These are phyloP conservation scores for Bifiguratus adelaidae DNA, from an alignment of 192 early-diverging fungal genomes.

Conservation along the genomic window DNA sequence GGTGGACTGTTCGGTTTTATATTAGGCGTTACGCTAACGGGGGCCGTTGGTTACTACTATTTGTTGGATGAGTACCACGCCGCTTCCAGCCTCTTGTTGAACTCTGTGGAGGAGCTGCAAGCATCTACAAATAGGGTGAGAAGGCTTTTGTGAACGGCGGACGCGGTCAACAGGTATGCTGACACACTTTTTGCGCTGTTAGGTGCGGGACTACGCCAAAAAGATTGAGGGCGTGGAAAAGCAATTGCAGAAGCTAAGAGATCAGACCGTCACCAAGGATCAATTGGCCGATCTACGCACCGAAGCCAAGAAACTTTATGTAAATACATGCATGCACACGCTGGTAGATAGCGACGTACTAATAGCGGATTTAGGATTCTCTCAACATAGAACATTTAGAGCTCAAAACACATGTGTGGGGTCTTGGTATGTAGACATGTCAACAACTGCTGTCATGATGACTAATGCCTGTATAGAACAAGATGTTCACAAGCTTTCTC, in stretches of 20 bases:
- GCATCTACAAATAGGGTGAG: constrained; percentile 62
- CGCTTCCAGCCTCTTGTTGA: constrained; percentile 55
- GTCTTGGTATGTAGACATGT: constrained; percentile 32
- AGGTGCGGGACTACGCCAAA: constrained; percentile 62
- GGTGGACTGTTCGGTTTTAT: constrained; percentile 71
- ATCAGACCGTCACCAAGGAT: constrained; percentile 46
- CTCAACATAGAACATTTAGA: constrained; percentile 75
- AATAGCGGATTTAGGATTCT: constrained; percentile 36
- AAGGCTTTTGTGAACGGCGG: neutral
- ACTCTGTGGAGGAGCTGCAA: constrained; percentile 72
- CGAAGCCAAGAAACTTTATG: constrained; percentile 43
- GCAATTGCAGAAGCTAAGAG: constrained; percentile 42
- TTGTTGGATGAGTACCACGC: constrained; percentile 81
- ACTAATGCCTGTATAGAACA: neutral
- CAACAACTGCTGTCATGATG: neutral
- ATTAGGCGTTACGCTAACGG: constrained; percentile 61
- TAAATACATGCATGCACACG: neutral
- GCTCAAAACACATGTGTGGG: constrained; percentile 77
- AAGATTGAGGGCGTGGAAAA: constrained; percentile 69
- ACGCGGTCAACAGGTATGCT: neutral
- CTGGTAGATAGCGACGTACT: neutral
- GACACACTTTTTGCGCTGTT: neutral
- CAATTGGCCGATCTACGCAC: constrained; percentile 34
- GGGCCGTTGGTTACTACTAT: constrained; percentile 70
- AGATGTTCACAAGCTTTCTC: neutral